Evolutionary conservation across 2,329 filamentous ascomycete species (phyloP).

Genomic region (Colletotrichum salicis): DNA sequence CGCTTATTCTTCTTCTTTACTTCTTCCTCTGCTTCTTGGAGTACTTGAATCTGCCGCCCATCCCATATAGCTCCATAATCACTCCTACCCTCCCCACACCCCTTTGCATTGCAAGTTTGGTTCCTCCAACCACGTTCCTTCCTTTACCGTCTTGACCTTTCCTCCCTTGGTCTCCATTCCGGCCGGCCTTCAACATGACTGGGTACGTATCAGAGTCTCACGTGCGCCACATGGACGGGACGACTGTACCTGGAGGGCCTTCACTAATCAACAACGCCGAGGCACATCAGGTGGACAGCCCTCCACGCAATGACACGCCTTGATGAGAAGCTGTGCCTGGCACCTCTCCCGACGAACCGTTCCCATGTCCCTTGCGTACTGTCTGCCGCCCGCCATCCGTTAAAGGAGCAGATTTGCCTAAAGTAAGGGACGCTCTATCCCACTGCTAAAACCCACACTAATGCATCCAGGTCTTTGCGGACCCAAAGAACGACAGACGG

Average conservation of each 20-base stretch:
- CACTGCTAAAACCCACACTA: conserved; percentile 13
- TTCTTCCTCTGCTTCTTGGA: not conserved
- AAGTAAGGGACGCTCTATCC: conserved; percentile 7
- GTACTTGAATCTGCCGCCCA: conserved; percentile 7
- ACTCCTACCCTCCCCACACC: conserved; percentile 16
- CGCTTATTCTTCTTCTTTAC: not conserved
- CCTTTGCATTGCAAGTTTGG: not conserved
- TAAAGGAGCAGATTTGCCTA: conserved; percentile 16
- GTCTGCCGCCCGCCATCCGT: conserved; percentile 32
- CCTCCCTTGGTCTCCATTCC: not conserved
- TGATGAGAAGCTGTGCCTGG: conserved; percentile 11
- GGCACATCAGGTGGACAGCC: not conserved
- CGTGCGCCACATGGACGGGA: not conserved
- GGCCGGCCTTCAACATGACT: not conserved
- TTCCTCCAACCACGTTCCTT: conserved; percentile 24
- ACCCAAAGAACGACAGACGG: not conserved
- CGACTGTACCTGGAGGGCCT: not conserved
- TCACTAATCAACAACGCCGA: not conserved
- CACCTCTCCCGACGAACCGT: conserved; percentile 16
- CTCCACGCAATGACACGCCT: conserved; percentile 1
- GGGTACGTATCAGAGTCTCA: not conserved
- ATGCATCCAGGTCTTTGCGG: conserved; percentile 13
- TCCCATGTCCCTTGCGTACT: conserved; percentile 21
- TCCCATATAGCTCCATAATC: conserved; percentile 14
- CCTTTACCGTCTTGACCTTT: not conserved